These are phyloP conservation scores for Castanea mollissima DNA, from an alignment of 306 rosid species.

Conservation along the genomic window DNA sequence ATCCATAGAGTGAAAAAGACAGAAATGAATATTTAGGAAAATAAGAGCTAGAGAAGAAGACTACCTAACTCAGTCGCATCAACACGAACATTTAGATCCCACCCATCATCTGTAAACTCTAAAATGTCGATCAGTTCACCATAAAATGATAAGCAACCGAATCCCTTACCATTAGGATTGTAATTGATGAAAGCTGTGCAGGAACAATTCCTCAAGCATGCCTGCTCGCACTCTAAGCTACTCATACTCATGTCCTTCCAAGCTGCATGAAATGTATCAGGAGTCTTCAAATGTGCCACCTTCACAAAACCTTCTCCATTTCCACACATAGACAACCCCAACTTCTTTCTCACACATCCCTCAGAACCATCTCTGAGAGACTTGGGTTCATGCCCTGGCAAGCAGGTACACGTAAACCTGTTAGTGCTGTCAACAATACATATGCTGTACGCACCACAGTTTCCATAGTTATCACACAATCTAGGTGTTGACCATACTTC, in stretches of 20 bases:
- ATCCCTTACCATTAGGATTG: slow-evolving; percentile 5
- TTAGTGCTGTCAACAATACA: too few relatives aligned
- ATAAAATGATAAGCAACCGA: slow-evolving; percentile 32
- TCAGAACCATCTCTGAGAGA: not conserved
- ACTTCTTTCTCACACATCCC: slow-evolving; percentile 9
- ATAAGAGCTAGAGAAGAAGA: too few relatives aligned
- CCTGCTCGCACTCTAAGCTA: not conserved
- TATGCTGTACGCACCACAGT: too few relatives aligned
- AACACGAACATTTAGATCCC: slow-evolving; percentile 25
- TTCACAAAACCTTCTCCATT: slow-evolving; percentile 10
- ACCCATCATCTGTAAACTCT: slow-evolving; percentile 9
- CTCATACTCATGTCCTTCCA: not conserved
- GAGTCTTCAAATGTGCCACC: not conserved
- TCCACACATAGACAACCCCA: not conserved
- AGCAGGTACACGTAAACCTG: not conserved
- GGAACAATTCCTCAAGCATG: slow-evolving; percentile 30
- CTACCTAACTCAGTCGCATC: slow-evolving; percentile 7
- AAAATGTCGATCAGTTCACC: slow-evolving; percentile 23
- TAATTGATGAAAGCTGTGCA: slow-evolving; percentile 30
- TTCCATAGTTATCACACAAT: too few relatives aligned
- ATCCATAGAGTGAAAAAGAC: too few relatives aligned
- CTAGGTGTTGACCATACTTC: too few relatives aligned
- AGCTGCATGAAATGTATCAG: not conserved
- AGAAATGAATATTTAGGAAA: too few relatives aligned
- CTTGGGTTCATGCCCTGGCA: slow-evolving; percentile 10